phyloP scores from a whole-genome alignment of 495 filamentous ascomycete species.

The Talaromyces borbonicus region DNA sequence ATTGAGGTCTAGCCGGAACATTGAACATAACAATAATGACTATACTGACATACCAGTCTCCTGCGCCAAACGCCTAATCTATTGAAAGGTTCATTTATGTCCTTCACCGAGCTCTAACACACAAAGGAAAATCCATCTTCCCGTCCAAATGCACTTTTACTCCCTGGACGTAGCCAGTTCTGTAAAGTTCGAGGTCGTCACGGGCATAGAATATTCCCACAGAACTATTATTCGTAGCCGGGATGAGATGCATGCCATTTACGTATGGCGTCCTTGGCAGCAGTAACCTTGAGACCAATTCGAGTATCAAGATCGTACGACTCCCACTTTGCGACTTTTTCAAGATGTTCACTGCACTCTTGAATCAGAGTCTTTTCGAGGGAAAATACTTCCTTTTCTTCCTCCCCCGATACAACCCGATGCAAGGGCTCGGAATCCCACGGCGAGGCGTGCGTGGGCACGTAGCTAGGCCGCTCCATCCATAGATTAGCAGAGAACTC shows the following conservation, averaged over 20 bases:
- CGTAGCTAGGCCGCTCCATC: slow-evolving; percentile 46
- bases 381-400: slow-evolving; percentile 12
- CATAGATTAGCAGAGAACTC: slow-evolving; percentile 80
- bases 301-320: slow-evolving; percentile 77
- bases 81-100: too few species aligned
- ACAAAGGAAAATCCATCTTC: too few species aligned
- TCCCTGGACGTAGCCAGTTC: too few species aligned
- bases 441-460: slow-evolving; percentile 18
- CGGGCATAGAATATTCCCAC: too few species aligned
- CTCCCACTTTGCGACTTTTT: slow-evolving; percentile 78
- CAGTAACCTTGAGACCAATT: slow-evolving; percentile 75
- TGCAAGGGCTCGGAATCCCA: slow-evolving; percentile 11
- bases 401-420: slow-evolving; percentile 1
- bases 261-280: slow-evolving; percentile 65
- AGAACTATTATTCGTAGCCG: slow-evolving; percentile 1
- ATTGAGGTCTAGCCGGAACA: too few species aligned
- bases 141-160: too few species aligned
- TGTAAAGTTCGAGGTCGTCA: too few species aligned
- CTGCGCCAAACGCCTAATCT: too few species aligned
- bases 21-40: too few species aligned
- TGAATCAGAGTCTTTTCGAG: slow-evolving; percentile 41
- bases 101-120: too few species aligned
- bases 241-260: slow-evolving; percentile 45
- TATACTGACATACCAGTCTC: too few species aligned
- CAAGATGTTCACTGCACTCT: slow-evolving; percentile 63